Evolutionary conservation across 208 protist species (phyloP).

Genomic region (Borovskyia barvae): DNA sequence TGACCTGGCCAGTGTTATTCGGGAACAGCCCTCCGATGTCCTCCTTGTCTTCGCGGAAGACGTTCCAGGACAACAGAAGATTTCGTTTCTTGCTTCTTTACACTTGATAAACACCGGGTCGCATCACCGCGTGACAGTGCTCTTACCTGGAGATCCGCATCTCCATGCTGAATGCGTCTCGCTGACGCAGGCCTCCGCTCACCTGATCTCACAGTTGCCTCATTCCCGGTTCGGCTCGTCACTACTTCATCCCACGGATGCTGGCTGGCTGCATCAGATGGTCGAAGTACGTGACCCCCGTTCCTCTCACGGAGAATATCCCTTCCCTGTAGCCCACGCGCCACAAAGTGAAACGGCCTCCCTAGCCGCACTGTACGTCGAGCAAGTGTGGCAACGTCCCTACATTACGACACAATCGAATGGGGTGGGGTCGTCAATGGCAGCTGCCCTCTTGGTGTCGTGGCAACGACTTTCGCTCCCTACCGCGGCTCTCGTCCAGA

Average conservation of each 20-base stretch:
- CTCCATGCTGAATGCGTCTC: conserved; percentile 22
- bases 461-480: neutral
- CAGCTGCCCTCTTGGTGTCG: neutral
- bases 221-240: neutral
- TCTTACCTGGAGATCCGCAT: conserved; percentile 14
- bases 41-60: conserved; percentile 8
- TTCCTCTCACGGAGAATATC: too few species aligned
- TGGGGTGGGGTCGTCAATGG: conserved; percentile 5
- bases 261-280: conserved; percentile 14
- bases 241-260: neutral
- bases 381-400: conserved; percentile 17
- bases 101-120: conserved; percentile 15
- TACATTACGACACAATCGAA: conserved; percentile 16
- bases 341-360: too few species aligned
- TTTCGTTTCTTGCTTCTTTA: conserved; percentile 27
- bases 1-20: conserved; percentile 20
- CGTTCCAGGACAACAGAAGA: conserved; percentile 7
- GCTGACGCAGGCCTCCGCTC: conserved; percentile 15
- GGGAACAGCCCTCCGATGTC: conserved; percentile 26
- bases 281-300: conserved; percentile 21
- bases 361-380: conserved; percentile 6
- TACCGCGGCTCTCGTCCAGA: neutral
- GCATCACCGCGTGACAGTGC: conserved; percentile 22
- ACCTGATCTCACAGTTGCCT: neutral
- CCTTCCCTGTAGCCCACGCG: too few species aligned